Conservation (phyloP, 1,284 basidiomycete species). For the Neonothopanus nambi region DNA sequence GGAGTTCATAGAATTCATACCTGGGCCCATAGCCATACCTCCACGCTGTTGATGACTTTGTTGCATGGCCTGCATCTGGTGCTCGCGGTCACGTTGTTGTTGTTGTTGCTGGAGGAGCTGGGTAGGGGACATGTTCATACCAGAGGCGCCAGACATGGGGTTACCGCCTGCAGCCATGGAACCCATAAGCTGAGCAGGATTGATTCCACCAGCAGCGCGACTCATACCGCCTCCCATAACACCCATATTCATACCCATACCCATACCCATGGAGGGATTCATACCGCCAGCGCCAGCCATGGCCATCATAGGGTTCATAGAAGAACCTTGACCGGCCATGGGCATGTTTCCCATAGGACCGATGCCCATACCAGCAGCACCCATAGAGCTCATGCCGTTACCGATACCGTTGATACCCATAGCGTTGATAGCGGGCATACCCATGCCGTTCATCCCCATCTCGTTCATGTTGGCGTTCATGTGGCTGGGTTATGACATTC, state of each 20-base stretch:
- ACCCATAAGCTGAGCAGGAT: conserved; percentile 12
- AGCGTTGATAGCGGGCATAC: background rate
- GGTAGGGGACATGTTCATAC: conserved; percentile 8
- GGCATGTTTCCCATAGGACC: conserved; percentile 8
- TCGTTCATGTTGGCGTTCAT: conserved; percentile 17
- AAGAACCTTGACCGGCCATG: background rate
- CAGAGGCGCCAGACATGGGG: conserved; percentile 3
- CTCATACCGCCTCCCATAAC: background rate
- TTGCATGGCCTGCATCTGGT: conserved; percentile 7
- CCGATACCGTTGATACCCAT: background rate
- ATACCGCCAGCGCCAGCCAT: conserved; percentile 1
- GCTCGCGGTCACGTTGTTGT: conserved; percentile 12
- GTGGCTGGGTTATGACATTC: background rate
- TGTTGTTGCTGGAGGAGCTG: conserved; percentile 10
- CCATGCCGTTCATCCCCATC: conserved; percentile 9
- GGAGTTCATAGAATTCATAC: conserved; percentile 2
- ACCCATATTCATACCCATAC: conserved; percentile 3
- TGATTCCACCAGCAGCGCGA: conserved; percentile 5
- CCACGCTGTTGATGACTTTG: conserved; percentile 8
- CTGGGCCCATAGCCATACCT: conserved; percentile 6
- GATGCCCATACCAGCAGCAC: conserved; percentile 3
- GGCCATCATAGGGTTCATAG: background rate
- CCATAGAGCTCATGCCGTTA: conserved; percentile 10
- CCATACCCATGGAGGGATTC: conserved; percentile 6
- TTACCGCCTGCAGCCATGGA: background rate